Conservation (phyloP, 2,329 filamentous ascomycete species). For the Monosporascus cannonballus region DNA sequence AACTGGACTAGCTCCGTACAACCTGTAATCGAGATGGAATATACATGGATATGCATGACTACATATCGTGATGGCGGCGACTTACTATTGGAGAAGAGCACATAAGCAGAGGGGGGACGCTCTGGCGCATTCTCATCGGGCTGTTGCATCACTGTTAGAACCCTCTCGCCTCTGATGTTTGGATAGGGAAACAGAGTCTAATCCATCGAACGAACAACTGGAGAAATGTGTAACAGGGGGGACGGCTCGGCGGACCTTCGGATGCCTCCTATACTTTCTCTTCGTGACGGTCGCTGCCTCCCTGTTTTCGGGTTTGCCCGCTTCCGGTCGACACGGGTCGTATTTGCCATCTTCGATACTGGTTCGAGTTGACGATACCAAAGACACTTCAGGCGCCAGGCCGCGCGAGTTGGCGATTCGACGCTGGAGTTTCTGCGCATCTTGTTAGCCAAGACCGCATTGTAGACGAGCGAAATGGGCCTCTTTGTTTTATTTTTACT, state of each 20-base stretch:
- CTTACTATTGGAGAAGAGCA: constrained; percentile 79
- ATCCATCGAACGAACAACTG: neutral
- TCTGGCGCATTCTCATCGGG: constrained; percentile 76
- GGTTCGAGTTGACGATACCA: constrained; percentile 43
- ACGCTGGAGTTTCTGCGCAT: constrained; percentile 69
- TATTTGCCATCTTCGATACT: constrained; percentile 47
- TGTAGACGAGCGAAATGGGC: neutral
- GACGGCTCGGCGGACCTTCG: constrained; percentile 49
- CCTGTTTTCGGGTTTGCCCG: constrained; percentile 34
- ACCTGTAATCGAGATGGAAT: neutral
- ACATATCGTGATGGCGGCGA: constrained; percentile 11
- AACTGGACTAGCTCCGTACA: too few relatives aligned
- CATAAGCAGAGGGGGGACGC: constrained; percentile 74
- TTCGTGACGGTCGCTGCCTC: constrained; percentile 46
- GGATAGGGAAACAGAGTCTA: neutral
- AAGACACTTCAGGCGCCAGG: constrained; percentile 46
- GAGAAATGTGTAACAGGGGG: neutral
- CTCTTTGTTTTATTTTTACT: constrained; percentile 40
- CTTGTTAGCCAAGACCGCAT: neutral
- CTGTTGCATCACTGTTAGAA: constrained; percentile 31
- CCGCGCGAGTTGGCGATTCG: constrained; percentile 72
- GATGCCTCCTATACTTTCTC: constrained; percentile 71
- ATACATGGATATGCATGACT: neutral
- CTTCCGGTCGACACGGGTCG: constrained; percentile 47
- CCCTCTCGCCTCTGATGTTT: neutral